These are phyloP conservation scores for Solanum clarkiae DNA, from an alignment of 257 asterid species.

Conservation along the genomic window DNA sequence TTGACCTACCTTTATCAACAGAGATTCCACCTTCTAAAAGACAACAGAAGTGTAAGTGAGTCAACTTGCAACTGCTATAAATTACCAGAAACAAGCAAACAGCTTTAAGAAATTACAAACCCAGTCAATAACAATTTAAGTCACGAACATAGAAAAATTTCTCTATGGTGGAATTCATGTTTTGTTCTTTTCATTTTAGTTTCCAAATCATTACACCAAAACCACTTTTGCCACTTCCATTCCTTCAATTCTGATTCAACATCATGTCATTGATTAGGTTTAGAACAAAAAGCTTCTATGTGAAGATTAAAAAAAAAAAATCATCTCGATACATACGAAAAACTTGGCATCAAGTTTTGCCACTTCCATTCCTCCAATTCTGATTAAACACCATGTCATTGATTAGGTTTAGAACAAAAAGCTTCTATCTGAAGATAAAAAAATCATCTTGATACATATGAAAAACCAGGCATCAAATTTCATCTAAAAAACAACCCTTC, in stretches of 20 bases:
- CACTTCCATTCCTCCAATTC: background rate
- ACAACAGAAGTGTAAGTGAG: background rate
- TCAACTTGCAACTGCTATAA: background rate
- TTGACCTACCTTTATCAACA: background rate
- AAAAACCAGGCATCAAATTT: background rate
- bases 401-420: background rate
- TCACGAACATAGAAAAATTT: background rate
- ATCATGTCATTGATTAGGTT: background rate
- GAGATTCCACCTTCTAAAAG: conserved; percentile 10
- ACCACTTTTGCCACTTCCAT: background rate
- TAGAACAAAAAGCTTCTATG: background rate
- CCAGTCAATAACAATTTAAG: background rate
- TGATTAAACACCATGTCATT: background rate
- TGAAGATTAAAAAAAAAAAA: background rate
- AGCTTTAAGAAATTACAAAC: background rate
- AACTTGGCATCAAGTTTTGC: background rate
- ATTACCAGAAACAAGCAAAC: background rate
- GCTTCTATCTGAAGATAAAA: background rate
- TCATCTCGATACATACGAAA: background rate
- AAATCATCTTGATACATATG: background rate
- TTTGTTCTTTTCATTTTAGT: background rate
- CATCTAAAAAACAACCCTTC: background rate
- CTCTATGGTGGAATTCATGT: background rate
- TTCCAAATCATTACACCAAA: background rate
- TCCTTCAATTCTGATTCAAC: background rate